Conservation (phyloP, 345 rosid genomes). For the Boechera retrofracta region DNA sequence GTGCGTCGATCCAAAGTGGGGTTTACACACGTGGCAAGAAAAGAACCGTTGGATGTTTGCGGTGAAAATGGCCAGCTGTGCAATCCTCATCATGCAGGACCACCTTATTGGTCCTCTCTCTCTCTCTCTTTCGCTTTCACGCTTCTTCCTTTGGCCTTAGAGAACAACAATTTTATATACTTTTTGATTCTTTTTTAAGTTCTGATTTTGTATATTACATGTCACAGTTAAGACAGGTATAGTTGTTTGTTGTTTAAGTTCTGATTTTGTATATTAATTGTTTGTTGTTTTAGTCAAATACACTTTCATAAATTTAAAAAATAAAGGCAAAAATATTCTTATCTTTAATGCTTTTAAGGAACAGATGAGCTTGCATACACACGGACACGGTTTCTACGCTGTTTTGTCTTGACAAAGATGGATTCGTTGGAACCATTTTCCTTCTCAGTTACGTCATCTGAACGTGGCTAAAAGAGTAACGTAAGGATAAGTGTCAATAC, state of each 20-base stretch:
- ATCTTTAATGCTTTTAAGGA: background rate
- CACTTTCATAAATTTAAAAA: background rate
- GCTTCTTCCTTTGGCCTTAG: conserved; percentile 7
- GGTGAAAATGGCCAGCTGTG: conserved; percentile 19
- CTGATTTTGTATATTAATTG: background rate
- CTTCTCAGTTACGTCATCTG: conserved; percentile 16
- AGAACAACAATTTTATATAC: background rate
- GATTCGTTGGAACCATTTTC: background rate
- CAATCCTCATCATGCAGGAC: conserved; percentile 23
- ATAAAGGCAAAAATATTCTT: background rate
- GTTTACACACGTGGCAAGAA: conserved; percentile 5
- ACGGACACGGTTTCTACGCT: conserved; percentile 25
- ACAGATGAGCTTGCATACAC: conserved; percentile 20
- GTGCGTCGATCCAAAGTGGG: background rate
- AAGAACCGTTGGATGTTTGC: background rate
- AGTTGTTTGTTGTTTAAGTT: background rate
- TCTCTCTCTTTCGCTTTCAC: background rate
- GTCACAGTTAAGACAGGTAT: background rate
- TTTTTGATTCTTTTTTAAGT: background rate
- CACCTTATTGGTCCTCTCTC: conserved; percentile 12
- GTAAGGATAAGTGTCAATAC: conserved; percentile 57
- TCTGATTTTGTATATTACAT: background rate
- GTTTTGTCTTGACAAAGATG: conserved; percentile 10
- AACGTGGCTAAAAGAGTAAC: conserved; percentile 13
- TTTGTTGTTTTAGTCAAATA: conserved; percentile 1